Conservation (phyloP, 2,329 filamentous ascomycete species). For the Fusarium succisae region DNA sequence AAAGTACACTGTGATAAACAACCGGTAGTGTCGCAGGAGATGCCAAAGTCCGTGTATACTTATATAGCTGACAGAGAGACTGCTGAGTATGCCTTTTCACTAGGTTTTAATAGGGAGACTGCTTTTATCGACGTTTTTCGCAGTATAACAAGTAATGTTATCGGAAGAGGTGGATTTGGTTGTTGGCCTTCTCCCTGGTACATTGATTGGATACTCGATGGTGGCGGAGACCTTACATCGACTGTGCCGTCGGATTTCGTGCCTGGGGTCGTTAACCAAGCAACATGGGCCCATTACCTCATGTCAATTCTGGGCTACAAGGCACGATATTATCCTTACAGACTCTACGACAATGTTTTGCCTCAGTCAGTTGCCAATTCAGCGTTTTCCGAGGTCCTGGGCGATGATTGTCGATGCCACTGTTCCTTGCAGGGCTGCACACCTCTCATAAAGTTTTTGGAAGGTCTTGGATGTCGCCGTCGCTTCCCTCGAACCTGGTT, state of each 20-base stretch:
- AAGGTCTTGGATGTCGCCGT: not conserved
- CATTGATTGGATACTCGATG: not conserved
- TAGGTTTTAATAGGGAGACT: not conserved
- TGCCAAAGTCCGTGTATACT: fast-evolving
- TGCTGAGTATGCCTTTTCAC: not conserved
- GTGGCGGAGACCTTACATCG: not conserved
- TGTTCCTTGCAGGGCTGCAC: not conserved
- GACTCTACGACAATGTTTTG: not conserved
- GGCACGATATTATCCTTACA: not conserved
- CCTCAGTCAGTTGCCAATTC: not conserved
- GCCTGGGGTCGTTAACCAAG: fast-evolving
- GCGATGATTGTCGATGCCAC: not conserved
- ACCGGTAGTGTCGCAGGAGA: fast-evolving
- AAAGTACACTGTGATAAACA: fast-evolving
- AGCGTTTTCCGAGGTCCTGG: fast-evolving
- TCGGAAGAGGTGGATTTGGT: too few relatives aligned
- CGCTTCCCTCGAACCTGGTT: fast-evolving
- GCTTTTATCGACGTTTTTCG: not conserved
- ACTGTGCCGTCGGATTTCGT: fast-evolving
- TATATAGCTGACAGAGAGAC: not conserved
- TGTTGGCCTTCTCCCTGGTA: not conserved
- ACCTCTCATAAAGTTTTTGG: not conserved
- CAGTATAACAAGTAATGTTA: fast-evolving
- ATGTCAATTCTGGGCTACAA: fast-evolving
- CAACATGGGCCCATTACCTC: not conserved